Percentiles rank a stretch among this genome's conserved stretches.
Evolutionary conservation across 345 rosid genomes (phyloP).

Genomic region (Pistacia integerrima): DNA sequence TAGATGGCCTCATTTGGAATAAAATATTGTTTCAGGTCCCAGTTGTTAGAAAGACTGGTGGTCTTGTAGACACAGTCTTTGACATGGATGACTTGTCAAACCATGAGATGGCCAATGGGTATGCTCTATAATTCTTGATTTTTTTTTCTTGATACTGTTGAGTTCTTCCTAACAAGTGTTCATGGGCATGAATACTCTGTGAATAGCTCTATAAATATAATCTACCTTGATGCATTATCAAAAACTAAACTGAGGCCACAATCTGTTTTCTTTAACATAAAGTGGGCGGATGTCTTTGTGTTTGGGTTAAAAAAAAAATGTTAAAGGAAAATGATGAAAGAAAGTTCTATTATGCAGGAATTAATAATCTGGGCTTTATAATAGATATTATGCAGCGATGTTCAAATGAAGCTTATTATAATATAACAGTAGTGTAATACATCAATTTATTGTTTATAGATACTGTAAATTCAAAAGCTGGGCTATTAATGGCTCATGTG

Average conservation of each 20-base stretch:
- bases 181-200: neutral
- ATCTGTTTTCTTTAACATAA: neutral
- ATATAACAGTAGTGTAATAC: too few relatives aligned
- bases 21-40: constrained; percentile 44
- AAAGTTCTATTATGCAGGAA: too few relatives aligned
- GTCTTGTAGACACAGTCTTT: constrained; percentile 63
- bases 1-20: constrained; percentile 8
- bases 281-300: neutral
- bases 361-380: too few relatives aligned
- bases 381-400: too few relatives aligned
- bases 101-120: constrained; percentile 54
- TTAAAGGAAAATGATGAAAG: neutral
- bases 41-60: constrained; percentile 61
- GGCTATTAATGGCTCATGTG: too few relatives aligned
- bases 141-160: neutral
- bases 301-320: neutral
- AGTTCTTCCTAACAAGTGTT: neutral
- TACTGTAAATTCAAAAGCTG: too few relatives aligned
- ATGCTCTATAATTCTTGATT: constrained; percentile 11
- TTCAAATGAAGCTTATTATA: too few relatives aligned
- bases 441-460: too few relatives aligned
- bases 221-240: neutral
- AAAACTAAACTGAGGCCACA: neutral
- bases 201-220: neutral
- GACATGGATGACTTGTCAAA: constrained; percentile 51